Conservation (phyloP, 352 stramenopile genomes). For the Globisporangium cederbergense region DNA sequence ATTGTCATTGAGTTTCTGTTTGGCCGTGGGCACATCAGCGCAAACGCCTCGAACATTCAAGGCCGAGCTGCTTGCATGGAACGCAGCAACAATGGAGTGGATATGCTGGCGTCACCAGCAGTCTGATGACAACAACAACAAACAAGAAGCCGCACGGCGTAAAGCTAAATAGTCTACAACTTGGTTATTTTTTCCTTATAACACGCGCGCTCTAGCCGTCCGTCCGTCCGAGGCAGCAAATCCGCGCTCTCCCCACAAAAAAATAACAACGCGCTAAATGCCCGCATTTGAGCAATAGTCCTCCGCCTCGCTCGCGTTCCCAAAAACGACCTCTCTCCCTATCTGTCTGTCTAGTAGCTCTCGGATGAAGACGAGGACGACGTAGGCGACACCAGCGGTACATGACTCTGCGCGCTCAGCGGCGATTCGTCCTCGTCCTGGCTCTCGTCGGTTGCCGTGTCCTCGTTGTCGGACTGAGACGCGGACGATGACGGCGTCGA, state of each 20-base stretch:
- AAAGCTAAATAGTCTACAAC: slow-evolving; percentile 52
- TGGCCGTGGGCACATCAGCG: background rate
- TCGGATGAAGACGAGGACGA: slow-evolving; percentile 27
- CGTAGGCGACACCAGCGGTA: slow-evolving; percentile 19
- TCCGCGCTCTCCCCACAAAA: background rate
- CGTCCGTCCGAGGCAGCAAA: background rate
- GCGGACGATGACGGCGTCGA: slow-evolving; percentile 13
- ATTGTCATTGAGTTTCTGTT: background rate
- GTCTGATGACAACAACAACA: background rate
- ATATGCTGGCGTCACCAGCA: background rate
- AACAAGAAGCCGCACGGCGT: slow-evolving; percentile 12
- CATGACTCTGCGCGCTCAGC: slow-evolving; percentile 20
- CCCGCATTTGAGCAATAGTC: background rate
- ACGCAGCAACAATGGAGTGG: background rate
- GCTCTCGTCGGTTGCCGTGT: slow-evolving; percentile 55
- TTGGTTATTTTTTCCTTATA: slow-evolving; percentile 22
- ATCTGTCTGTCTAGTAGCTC: slow-evolving; percentile 23
- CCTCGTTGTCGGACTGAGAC: slow-evolving; percentile 30
- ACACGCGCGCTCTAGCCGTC: background rate
- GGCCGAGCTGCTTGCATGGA: background rate
- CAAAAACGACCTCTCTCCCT: slow-evolving; percentile 5
- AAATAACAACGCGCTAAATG: background rate
- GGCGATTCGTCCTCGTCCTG: slow-evolving; percentile 51
- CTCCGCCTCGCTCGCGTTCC: background rate
- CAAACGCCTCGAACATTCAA: background rate